Evolutionary conservation across 2,329 filamentous ascomycete genomes (phyloP).

Genomic region (Taxawa tesnikishii): DNA sequence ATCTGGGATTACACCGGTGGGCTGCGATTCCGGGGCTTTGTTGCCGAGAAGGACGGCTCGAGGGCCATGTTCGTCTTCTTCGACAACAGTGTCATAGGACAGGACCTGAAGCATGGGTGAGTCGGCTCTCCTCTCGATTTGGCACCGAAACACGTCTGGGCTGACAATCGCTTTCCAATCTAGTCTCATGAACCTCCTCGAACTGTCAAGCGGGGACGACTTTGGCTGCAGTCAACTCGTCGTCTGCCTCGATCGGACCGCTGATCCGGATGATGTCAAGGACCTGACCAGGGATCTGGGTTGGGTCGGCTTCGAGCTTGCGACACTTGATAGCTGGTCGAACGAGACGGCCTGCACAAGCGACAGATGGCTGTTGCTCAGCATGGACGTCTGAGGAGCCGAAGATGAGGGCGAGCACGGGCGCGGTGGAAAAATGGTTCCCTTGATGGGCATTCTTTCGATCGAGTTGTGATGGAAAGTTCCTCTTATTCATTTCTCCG

Average conservation of each 20-base stretch:
- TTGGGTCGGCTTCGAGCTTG: slow-evolving; percentile 85
- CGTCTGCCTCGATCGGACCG: slow-evolving; percentile 66
- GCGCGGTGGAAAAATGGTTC: too few species aligned
- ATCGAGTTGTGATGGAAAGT: too few species aligned
- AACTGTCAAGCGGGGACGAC: slow-evolving; percentile 61
- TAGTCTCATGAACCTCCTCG: slow-evolving; percentile 80
- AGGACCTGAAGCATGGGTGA: slow-evolving; percentile 80
- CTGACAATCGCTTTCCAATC: slow-evolving; percentile 15
- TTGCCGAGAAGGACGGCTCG: slow-evolving; percentile 56
- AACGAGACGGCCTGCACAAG: slow-evolving; percentile 51
- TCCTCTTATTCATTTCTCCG: too few species aligned
- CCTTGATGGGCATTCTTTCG: too few species aligned
- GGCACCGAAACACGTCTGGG: background rate
- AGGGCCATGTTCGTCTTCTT: slow-evolving; percentile 83
- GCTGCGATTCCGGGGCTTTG: slow-evolving; percentile 75
- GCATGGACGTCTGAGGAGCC: slow-evolving; percentile 60
- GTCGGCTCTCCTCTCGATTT: slow-evolving; percentile 24
- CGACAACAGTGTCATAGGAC: slow-evolving; percentile 56
- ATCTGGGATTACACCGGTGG: slow-evolving; percentile 79
- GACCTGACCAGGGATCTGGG: slow-evolving; percentile 69
- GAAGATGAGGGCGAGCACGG: too few species aligned
- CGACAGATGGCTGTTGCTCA: slow-evolving; percentile 72
- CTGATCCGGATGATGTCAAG: slow-evolving; percentile 46
- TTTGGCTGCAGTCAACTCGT: slow-evolving; percentile 68
- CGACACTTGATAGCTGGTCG: slow-evolving; percentile 66